Percentiles rank a stretch among this genome's conserved stretches.
These are phyloP conservation scores for Verticillium nonalfalfae DNA, from an alignment of 2,329 filamentous ascomycete genomes.

Conservation along the genomic window DNA sequence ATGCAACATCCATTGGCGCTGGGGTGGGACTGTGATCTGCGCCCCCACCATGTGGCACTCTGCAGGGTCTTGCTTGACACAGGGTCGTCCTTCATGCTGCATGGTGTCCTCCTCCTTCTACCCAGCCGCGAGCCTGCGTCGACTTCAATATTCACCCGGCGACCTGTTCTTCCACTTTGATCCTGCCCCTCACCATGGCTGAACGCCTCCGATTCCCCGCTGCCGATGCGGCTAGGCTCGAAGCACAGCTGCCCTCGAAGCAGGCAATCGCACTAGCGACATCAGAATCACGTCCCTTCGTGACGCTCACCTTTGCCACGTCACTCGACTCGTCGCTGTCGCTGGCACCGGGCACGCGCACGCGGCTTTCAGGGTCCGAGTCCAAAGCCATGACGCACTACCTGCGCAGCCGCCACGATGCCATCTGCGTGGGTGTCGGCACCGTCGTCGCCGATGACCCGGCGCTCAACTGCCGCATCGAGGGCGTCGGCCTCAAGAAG, in stretches of 20 bases:
- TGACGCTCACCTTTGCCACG: conserved; percentile 85
- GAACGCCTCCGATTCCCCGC: conserved; percentile 15
- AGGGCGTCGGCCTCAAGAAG: conserved; percentile 40
- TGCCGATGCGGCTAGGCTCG: conserved; percentile 18
- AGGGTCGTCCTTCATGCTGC: too few relatives aligned
- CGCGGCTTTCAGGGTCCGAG: conserved; percentile 71
- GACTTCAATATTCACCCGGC: not conserved
- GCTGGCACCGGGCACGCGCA: conserved; percentile 72
- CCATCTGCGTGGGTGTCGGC: conserved; percentile 78
- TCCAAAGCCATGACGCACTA: conserved; percentile 94
- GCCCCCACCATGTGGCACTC: too few relatives aligned
- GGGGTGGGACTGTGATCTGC: too few relatives aligned
- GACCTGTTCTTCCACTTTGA: not conserved
- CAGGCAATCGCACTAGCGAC: conserved; percentile 3
- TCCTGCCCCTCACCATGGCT: conserved; percentile 13
- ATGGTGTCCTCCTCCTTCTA: too few relatives aligned
- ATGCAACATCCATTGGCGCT: too few relatives aligned
- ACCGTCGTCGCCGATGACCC: conserved; percentile 84
- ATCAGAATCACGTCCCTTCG: conserved; percentile 31
- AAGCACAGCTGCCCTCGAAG: conserved; percentile 21
- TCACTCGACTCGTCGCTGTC: conserved; percentile 81
- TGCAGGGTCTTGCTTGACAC: too few relatives aligned
- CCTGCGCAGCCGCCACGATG: conserved; percentile 74
- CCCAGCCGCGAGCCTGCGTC: too few relatives aligned
- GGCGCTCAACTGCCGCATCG: conserved; percentile 73